Conservation (phyloP, 2,329 filamentous ascomycete genomes). For the Colletotrichum gloeosporioides region DNA sequence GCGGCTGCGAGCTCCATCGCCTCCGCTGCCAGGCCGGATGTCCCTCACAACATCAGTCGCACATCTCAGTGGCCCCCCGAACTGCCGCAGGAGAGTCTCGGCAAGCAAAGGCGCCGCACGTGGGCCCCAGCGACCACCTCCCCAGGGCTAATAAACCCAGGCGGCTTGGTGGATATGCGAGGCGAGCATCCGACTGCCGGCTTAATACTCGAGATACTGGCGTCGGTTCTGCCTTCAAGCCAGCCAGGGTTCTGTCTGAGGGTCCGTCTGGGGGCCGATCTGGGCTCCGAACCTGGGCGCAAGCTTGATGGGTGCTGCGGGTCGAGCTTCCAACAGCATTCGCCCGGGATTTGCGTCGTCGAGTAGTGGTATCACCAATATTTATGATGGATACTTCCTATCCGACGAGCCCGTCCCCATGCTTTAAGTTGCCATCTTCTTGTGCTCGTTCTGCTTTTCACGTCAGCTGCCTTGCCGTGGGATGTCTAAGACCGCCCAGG, state of each 20-base stretch:
- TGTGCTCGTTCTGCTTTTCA: background rate
- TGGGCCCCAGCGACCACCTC: background rate
- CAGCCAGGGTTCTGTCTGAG: background rate
- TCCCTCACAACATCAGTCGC: background rate
- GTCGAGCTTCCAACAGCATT: background rate
- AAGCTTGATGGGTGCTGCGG: background rate
- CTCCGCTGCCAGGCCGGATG: background rate
- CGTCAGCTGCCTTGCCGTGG: background rate
- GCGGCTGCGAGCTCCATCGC: background rate
- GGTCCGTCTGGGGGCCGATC: background rate
- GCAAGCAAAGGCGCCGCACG: background rate
- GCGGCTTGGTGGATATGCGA: background rate
- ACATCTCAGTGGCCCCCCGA: background rate
- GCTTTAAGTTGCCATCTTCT: background rate
- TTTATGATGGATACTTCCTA: background rate
- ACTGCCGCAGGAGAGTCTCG: background rate
- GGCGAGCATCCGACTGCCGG: background rate
- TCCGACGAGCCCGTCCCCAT: background rate
- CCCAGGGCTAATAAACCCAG: background rate
- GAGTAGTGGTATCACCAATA: background rate
- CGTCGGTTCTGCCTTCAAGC: background rate
- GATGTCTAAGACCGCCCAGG: background rate
- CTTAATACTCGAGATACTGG: background rate
- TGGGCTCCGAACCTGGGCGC: background rate
- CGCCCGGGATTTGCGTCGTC: background rate